Percentiles rank a stretch among this genome's conserved stretches.
Conservation (phyloP, 2,329 filamentous ascomycete species). For the Fonsecaea erecta region DNA sequence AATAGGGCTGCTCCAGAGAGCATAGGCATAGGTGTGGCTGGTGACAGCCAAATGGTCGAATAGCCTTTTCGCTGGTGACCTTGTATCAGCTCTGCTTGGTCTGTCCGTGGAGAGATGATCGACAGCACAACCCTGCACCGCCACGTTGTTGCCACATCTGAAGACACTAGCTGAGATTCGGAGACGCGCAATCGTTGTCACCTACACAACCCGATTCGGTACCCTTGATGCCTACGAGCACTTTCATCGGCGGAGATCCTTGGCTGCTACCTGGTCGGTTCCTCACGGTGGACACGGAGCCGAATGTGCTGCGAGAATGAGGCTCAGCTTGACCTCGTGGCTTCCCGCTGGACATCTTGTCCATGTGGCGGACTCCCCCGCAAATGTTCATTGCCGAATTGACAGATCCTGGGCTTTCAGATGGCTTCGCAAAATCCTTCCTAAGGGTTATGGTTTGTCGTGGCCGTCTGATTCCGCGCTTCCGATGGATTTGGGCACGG, state of each 20-base stretch:
- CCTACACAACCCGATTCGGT: not conserved
- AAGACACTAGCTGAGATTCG: not conserved
- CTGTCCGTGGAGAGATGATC: not conserved
- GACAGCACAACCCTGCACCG: not conserved
- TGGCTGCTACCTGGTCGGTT: not conserved
- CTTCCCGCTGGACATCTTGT: not conserved
- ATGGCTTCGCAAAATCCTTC: too few relatives aligned
- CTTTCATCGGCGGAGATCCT: not conserved
- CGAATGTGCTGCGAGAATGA: not conserved
- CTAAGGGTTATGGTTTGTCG: not conserved
- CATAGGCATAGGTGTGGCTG: not conserved
- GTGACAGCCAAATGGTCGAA: not conserved
- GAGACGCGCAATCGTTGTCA: not conserved
- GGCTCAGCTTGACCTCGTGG: not conserved
- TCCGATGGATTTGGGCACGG: not conserved
- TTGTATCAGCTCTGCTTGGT: not conserved
- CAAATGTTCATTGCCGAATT: not conserved
- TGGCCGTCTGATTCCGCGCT: not conserved
- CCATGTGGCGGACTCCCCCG: constrained; percentile 1
- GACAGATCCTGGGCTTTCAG: not conserved
- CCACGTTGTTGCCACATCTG: constrained; percentile 10
- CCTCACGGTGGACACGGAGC: not conserved
- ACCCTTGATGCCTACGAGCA: not conserved
- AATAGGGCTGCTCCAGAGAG: not conserved
- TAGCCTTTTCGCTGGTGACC: not conserved